Conservation (phyloP, 768 basidiomycete genomes). For the Boletus reticuloceps region DNA sequence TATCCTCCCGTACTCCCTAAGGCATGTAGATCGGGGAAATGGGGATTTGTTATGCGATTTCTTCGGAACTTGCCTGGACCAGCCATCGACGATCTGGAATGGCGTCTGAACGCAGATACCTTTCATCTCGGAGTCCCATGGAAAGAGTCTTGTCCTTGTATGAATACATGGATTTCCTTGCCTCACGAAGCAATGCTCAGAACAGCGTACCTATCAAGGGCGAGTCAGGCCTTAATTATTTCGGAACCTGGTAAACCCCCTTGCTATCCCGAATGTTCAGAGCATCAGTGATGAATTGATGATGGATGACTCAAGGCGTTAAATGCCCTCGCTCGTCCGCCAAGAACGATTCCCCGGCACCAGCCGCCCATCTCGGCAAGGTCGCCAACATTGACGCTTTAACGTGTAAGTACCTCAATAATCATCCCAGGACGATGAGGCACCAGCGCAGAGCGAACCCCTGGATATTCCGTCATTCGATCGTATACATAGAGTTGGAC, state of each 20-base stretch:
- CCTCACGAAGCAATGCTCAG: not conserved
- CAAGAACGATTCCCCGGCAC: not conserved
- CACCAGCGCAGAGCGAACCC: not conserved
- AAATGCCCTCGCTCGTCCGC: too few species aligned
- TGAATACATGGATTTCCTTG: too few species aligned
- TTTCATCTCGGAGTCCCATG: too few species aligned
- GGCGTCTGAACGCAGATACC: too few species aligned
- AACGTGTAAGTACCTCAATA: not conserved
- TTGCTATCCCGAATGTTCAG: not conserved
- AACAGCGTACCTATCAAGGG: not conserved
- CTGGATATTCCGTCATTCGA: not conserved
- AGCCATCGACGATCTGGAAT: not conserved
- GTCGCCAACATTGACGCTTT: not conserved
- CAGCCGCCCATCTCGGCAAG: not conserved
- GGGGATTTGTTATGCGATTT: not conserved
- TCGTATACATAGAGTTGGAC: not conserved
- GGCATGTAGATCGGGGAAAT: not conserved
- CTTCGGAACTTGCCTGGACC: not conserved
- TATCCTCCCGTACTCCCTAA: too few species aligned
- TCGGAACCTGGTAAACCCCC: not conserved
- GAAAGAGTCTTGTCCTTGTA: too few species aligned
- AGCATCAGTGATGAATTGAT: not conserved
- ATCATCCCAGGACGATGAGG: slow-evolving; percentile 2
- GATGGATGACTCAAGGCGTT: too few species aligned
- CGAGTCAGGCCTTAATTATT: not conserved